Evolutionary conservation across 306 rosid genomes (phyloP).

Genomic region (Inga leiocalycina): DNA sequence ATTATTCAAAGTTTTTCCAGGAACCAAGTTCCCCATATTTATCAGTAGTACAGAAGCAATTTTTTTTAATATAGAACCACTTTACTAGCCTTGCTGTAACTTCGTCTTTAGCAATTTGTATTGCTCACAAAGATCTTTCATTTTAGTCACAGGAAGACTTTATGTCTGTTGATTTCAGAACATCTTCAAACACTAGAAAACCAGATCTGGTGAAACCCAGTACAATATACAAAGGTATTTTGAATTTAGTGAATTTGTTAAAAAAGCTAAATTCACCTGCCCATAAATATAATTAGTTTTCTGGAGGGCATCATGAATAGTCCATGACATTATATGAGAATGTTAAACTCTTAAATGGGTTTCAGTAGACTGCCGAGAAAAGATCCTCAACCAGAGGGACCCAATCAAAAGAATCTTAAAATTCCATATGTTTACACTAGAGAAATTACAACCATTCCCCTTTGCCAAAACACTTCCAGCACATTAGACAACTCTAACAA

Average conservation of each 20-base stretch:
- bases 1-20: conserved; percentile 39
- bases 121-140: not conserved
- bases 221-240: not conserved
- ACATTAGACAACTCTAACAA: not conserved
- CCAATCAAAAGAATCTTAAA: not conserved
- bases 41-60: not conserved
- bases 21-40: conserved; percentile 1
- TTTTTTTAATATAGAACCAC: not conserved
- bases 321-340: not conserved
- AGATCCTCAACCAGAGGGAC: not conserved
- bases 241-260: not conserved
- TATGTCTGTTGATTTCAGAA: not conserved
- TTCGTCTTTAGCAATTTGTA: not conserved
- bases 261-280: not conserved
- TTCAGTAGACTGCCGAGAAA: not conserved
- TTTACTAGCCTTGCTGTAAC: not conserved
- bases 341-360: not conserved
- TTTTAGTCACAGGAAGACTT: not conserved
- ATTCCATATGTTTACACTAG: not conserved
- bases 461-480: not conserved
- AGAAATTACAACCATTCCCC: not conserved
- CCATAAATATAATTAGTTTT: not conserved
- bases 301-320: not conserved
- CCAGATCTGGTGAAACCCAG: not conserved
- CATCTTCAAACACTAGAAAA: not conserved